Evolutionary conservation across 495 filamentous ascomycete genomes (phyloP).

Genomic region (Xylaria flabelliformis): DNA sequence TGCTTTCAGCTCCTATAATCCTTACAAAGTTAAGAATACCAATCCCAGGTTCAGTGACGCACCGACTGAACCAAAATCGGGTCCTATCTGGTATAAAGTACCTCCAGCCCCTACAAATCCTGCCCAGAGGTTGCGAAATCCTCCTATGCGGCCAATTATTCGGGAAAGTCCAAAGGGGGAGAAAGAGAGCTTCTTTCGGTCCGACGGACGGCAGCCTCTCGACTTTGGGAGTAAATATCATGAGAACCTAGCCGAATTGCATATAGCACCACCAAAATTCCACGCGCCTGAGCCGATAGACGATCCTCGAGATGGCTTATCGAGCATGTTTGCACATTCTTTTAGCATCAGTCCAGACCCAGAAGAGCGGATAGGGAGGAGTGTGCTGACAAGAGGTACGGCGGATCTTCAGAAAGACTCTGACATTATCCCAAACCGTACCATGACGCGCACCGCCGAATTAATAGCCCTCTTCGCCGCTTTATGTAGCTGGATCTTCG

Average conservation of each 20-base stretch:
- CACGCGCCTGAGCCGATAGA: constrained; percentile 37
- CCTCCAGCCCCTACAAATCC: constrained; percentile 70
- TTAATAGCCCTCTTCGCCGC: constrained; percentile 32
- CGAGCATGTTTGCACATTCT: constrained; percentile 40
- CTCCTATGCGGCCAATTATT: constrained; percentile 57
- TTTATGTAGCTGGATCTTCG: constrained; percentile 34
- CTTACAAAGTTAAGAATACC: constrained; percentile 49
- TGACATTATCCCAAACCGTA: constrained; percentile 12
- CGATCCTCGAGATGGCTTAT: constrained; percentile 42
- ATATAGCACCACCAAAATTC: constrained; percentile 38
- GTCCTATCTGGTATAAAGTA: constrained; percentile 63
- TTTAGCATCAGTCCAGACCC: constrained; percentile 41
- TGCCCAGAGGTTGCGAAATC: constrained; percentile 68
- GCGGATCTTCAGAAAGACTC: not conserved
- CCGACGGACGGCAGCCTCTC: constrained; percentile 27
- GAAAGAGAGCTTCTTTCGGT: constrained; percentile 54
- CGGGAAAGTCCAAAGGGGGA: constrained; percentile 49
- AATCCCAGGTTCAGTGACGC: constrained; percentile 64
- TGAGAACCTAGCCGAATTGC: constrained; percentile 29
- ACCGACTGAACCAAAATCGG: constrained; percentile 48
- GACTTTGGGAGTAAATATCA: constrained; percentile 27
- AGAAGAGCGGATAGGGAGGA: constrained; percentile 27
- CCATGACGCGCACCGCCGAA: constrained; percentile 28
- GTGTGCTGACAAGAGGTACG: not conserved
- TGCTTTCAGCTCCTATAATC: constrained; percentile 54